These are phyloP conservation scores for Discostella pseudostelligera DNA, from an alignment of 108 stramenopile genomes.

Conservation along the genomic window DNA sequence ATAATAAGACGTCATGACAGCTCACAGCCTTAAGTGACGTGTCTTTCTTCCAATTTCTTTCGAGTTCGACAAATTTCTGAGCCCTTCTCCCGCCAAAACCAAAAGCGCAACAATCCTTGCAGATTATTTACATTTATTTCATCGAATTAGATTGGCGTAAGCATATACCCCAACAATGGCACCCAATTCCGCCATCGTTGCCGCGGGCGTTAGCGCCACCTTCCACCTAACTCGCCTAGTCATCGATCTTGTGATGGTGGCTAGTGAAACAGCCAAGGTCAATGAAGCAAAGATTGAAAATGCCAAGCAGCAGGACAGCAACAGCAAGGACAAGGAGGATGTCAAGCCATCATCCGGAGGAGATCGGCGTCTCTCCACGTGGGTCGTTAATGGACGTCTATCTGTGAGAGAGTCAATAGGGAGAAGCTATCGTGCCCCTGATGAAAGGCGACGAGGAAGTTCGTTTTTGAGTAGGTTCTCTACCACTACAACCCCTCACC, in stretches of 20 bases:
- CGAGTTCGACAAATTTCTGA: background rate
- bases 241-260: constrained; percentile 62
- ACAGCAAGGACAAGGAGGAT: background rate
- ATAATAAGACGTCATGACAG: too few relatives aligned
- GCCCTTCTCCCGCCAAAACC: too few relatives aligned
- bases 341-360: background rate
- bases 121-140: too few relatives aligned
- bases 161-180: constrained; percentile 8
- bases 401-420: background rate
- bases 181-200: constrained; percentile 33
- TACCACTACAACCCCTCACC: background rate
- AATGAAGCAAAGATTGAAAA: constrained; percentile 53
- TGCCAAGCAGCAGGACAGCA: constrained; percentile 16
- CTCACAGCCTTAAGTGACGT: too few relatives aligned
- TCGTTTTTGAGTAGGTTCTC: constrained; percentile 1
- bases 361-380: constrained; percentile 11
- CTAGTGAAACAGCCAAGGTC: constrained; percentile 40
- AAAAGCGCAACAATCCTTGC: too few relatives aligned
- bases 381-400: constrained; percentile 33
- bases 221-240: constrained; percentile 67
- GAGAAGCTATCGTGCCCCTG: background rate
- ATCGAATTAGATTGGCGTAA: too few relatives aligned
- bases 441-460: background rate
- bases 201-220: constrained; percentile 54
- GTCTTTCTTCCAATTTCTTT: too few relatives aligned